Conservation (phyloP, 352 stramenopile species). For the Phytophthora gonapodyides region DNA sequence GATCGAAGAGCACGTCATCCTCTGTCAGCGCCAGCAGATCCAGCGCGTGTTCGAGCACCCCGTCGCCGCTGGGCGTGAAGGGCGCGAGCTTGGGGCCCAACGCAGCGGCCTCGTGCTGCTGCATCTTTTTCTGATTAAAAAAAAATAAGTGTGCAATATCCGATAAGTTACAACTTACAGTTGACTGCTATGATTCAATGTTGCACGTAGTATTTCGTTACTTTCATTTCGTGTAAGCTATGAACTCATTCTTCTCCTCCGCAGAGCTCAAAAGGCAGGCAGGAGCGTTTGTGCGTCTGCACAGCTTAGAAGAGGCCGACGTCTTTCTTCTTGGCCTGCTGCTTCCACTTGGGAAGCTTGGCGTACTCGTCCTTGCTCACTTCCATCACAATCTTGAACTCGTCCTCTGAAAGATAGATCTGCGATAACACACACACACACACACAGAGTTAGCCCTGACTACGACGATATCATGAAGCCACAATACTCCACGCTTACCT, state of each 20-base stretch:
- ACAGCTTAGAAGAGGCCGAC: constrained; percentile 80
- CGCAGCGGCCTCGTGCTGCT: constrained; percentile 1
- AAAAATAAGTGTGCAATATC: no score
- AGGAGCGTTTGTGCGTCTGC: not conserved
- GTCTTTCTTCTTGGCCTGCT: constrained; percentile 89
- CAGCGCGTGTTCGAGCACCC: constrained; percentile 60
- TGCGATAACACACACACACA: constrained; percentile 10
- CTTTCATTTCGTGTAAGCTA: constrained; percentile 33
- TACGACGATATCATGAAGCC: constrained; percentile 25
- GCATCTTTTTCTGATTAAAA: constrained; percentile 10
- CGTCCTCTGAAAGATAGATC: constrained; percentile 76
- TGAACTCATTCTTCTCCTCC: not conserved
- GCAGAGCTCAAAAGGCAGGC: not conserved
- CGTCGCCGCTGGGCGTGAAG: constrained; percentile 79
- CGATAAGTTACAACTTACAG: no score
- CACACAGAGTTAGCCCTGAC: constrained; percentile 32
- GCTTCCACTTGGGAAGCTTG: constrained; percentile 84
- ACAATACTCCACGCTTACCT: constrained; percentile 43
- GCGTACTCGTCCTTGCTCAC: constrained; percentile 64
- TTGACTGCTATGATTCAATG: not conserved
- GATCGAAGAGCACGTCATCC: constrained; percentile 72
- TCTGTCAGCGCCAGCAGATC: constrained; percentile 62
- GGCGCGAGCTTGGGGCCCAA: constrained; percentile 69
- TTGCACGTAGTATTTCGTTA: constrained; percentile 28
- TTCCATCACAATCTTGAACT: constrained; percentile 78